phyloP scores from a whole-genome alignment of 129 eudicot genomes.

The Gnaphalium uliginosum region DNA sequence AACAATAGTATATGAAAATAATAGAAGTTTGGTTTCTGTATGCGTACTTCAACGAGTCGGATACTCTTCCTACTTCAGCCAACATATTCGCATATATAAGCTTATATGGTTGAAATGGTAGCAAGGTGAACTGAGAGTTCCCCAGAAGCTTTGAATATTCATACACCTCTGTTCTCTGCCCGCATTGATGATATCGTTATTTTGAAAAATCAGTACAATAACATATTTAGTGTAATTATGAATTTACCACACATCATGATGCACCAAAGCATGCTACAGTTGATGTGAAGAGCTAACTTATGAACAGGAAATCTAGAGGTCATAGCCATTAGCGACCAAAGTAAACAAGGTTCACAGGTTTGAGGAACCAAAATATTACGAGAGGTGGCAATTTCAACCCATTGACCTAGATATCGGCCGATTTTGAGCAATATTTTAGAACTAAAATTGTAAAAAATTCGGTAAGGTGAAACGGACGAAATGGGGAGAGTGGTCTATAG shows the following conservation, averaged over 20 bases:
- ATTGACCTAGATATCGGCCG: background rate
- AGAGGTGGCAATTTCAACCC: background rate
- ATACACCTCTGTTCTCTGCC: constrained; percentile 90
- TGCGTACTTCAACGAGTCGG: constrained; percentile 84
- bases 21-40: background rate
- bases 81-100: constrained; percentile 92
- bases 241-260: background rate
- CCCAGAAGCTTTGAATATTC: constrained; percentile 85
- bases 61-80: constrained; percentile 92
- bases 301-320: background rate
- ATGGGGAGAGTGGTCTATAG: background rate
- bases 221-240: background rate
- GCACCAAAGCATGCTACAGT: too few relatives aligned
- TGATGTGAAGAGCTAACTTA: background rate
- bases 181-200: constrained; percentile 22
- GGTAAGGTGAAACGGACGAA: background rate
- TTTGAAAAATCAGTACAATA: constrained; percentile 10
- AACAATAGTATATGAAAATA: background rate
- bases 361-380: too few relatives aligned
- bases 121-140: constrained; percentile 82
- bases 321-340: too few relatives aligned
- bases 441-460: too few relatives aligned
- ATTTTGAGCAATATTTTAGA: background rate
- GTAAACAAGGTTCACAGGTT: too few relatives aligned
- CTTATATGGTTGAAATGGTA: constrained; percentile 92